Base-by-base conservation (phyloP, 208 protist genomes). In the Crithidia bombi region DNA sequence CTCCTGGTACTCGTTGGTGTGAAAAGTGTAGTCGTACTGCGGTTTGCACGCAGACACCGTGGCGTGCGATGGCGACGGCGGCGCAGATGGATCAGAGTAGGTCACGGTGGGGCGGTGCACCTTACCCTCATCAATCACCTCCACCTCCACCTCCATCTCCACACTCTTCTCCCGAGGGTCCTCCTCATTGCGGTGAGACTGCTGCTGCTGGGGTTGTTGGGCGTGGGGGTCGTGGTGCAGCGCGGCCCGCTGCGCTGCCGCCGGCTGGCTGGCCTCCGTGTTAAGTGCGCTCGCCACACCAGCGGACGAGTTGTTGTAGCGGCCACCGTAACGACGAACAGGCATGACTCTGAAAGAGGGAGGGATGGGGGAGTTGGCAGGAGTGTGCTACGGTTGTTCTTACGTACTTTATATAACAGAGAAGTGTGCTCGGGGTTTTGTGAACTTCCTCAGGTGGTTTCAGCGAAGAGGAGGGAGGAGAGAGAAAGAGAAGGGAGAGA, bases 1-100 rank as follows among this genome's bases (percentile, higher is more conserved):
- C 5, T 66, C 35, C 73, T 96, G 86, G 26, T 50, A n/a, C 23
- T 73, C 77, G 21, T 62, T 92, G 1, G 85, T 95, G 54, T 51
- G 17, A 39, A 87, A 73, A 15, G 83, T 78, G 70, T 85, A 85
- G 32, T 33, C 63, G 47, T 21, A 51, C 32, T 11, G n/a, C 12
- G 44, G 36, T n/a, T 28, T 63, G 38, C 15, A n/a, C n/a, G n/a
- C n/a, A n/a, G n/a, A n/a, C n/a, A n/a, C n/a, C n/a, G n/a, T n/a
- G 41, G 38, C 28, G 39, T 41, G 23, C 6, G 54, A 43, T 12
- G 52, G 47, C 3, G 52, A 47, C 3, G 33, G 23, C 47, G 55
- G 3, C 21, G 59, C 49, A 36, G 57, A 52, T 15, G 26, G 38
- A 2, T 56, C 52, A 19, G 68, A 47, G 50, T 67, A 54, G 44